Percentiles rank a stretch among this genome's conserved stretches.
phyloP scores from a whole-genome alignment of 2,329 filamentous ascomycete genomes.

The Pestalotiopsis sp. region DNA sequence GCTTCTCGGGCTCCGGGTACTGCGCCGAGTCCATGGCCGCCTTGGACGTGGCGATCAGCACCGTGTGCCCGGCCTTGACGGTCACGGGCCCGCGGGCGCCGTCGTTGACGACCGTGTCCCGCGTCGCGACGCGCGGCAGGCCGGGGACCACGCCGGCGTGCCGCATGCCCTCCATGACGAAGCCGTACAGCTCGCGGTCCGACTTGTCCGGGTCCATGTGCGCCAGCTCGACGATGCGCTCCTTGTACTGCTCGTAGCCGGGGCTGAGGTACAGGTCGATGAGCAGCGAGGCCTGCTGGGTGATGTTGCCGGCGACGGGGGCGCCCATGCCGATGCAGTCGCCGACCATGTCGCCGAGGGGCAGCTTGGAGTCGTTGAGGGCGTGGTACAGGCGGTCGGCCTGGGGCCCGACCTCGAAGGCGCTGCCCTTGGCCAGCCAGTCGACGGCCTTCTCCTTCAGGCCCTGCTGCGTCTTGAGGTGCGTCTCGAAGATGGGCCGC shows the following conservation, averaged over 20 bases:
- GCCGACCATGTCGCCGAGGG: constrained; percentile 49
- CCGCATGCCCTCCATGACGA: constrained; percentile 58
- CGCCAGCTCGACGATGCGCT: constrained; percentile 51
- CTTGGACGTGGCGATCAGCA: constrained; percentile 35
- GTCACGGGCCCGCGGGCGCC: constrained; percentile 48
- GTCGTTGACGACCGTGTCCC: constrained; percentile 44
- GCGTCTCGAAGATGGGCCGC: constrained; percentile 42
- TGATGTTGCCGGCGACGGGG: constrained; percentile 53
- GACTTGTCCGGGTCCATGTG: constrained; percentile 44
- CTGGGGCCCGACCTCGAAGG: constrained; percentile 50
- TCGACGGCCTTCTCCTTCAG: constrained; percentile 44
- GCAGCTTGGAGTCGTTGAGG: constrained; percentile 45
- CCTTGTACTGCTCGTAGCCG: constrained; percentile 53
- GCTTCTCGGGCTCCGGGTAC: constrained; percentile 63
- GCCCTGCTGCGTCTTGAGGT: constrained; percentile 47
- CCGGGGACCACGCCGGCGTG: constrained; percentile 54
- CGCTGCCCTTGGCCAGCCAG: constrained; percentile 49
- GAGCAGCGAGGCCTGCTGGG: constrained; percentile 54
- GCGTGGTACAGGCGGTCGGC: constrained; percentile 56
- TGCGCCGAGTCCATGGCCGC: constrained; percentile 58
- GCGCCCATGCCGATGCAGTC: constrained; percentile 53
- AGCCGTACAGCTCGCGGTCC: constrained; percentile 51
- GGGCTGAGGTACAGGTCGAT: constrained; percentile 54
- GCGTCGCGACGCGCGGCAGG: constrained; percentile 51
- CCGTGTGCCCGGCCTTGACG: constrained; percentile 45